phyloP scores from a whole-genome alignment of 768 basidiomycete species.

The Crucibulum laeve region DNA sequence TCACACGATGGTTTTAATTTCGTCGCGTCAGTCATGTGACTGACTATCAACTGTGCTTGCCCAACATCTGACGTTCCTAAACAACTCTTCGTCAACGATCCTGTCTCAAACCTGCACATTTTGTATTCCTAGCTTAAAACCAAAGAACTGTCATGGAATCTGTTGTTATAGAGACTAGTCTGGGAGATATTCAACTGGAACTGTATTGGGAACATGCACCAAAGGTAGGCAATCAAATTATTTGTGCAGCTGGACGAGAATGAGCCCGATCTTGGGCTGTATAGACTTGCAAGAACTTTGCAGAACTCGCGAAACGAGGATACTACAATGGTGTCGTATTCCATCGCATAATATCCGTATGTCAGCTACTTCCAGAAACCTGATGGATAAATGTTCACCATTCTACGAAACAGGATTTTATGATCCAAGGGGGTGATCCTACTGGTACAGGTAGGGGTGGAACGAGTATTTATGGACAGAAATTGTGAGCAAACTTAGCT shows the following conservation, averaged over 20 bases:
- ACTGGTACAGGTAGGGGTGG: conserved; percentile 94
- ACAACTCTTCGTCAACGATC: too few relatives aligned
- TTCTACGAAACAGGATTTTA: conserved; percentile 67
- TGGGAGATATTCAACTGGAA: conserved; percentile 87
- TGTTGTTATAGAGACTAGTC: conserved; percentile 74
- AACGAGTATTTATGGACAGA: conserved; percentile 84
- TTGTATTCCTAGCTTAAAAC: background rate
- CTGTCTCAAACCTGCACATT: background rate
- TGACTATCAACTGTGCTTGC: too few relatives aligned
- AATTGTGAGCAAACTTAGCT: conserved; percentile 54
- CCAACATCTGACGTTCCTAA: too few relatives aligned
- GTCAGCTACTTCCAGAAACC: conserved; percentile 13
- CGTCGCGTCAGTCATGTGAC: too few relatives aligned
- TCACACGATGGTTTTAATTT: too few relatives aligned
- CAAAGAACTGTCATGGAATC: conserved; percentile 33
- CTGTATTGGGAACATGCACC: conserved; percentile 94
- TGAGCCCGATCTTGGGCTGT: conserved; percentile 1
- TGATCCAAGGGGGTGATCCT: conserved; percentile 95
- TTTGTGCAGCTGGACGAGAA: background rate
- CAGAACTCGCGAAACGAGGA: conserved; percentile 83
- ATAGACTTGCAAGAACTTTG: conserved; percentile 94
- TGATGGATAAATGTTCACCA: background rate
- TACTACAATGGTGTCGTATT: conserved; percentile 91
- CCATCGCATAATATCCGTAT: conserved; percentile 85
- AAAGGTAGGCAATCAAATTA: conserved; percentile 32